Evolutionary conservation across 2,329 filamentous ascomycete species (phyloP).

Genomic region (Penicillium sp.): DNA sequence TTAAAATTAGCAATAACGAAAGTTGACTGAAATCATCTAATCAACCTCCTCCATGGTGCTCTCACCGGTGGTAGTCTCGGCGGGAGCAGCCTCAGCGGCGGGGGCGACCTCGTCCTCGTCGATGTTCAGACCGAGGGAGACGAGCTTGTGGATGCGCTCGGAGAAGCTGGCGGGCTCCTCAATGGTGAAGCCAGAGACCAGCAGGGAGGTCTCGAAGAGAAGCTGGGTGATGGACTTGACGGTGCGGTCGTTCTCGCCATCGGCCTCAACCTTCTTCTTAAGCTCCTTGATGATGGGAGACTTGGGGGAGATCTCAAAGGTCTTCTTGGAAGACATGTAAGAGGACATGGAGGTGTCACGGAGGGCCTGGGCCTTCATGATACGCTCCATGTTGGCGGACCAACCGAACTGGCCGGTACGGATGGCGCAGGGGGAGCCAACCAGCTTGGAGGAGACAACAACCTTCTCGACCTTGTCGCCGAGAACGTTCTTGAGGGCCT

Average conservation of each 20-base stretch:
- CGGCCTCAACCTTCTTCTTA: conserved; percentile 97
- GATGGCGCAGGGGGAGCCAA: conserved; percentile 93
- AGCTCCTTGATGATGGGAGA: conserved; percentile 97
- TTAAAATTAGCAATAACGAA: conserved; percentile 20
- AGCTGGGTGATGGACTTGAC: conserved; percentile 99
- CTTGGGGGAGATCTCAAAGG: conserved; percentile 99
- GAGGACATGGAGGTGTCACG: conserved; percentile 99
- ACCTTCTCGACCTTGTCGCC: conserved; percentile 99
- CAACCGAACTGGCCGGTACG: conserved; percentile 99
- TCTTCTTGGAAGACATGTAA: conserved; percentile 99
- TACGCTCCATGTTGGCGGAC: conserved; percentile 99
- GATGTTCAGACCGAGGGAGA: conserved; percentile 94
- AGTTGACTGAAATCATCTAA: conserved; percentile 53
- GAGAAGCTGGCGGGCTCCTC: conserved; percentile 97
- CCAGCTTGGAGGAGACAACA: conserved; percentile 96
- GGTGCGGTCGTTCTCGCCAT: conserved; percentile 97
- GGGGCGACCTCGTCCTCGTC: conserved; percentile 79
- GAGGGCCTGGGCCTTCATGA: conserved; percentile 99
- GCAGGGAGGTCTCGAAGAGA: conserved; percentile 96
- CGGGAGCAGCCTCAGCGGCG: conserved; percentile 56
- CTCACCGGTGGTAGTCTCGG: conserved; percentile 69
- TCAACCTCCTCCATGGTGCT: conserved; percentile 99
- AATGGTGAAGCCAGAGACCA: conserved; percentile 99
- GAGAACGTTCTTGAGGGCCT: conserved; percentile 98
- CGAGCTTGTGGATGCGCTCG: conserved; percentile 99